Evolutionary conservation across 1,284 basidiomycete species (phyloP), one percentile per base, ranked within the genome.

Genomic region (Papiliotrema terrestris): DNA sequence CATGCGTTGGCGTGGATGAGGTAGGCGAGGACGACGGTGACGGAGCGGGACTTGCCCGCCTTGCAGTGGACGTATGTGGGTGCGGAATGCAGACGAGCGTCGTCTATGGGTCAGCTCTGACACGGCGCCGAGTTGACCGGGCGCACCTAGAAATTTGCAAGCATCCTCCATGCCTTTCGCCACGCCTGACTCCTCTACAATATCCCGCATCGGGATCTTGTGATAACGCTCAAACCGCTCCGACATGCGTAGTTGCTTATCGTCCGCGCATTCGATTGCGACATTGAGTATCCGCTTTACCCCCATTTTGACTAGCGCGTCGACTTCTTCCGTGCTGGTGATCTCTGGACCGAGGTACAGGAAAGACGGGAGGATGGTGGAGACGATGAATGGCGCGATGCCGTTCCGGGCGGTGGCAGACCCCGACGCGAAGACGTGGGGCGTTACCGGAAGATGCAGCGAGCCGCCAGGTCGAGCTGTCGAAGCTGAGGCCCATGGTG

Each of bases 1-100:
- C 94, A 97, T 65, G 92, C 90, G 68, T 96, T 91, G 5, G 92
- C 89, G 67, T 96, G 92, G 62, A 98, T 97, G 49, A 98, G 86
- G 73, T 96, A 98, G 1, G 91, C 95, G 78, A 98, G 91, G 39
- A 97, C 93, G 9, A 92, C 89, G 0, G 91, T 96, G n/a, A 97
- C 94, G 0, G 89, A 93, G 17, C 95, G 86, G 1, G 90, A 93
- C 78, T 94, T 97, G 29, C 94, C 95, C 2, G 91, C 94, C 78
- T 91, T 93, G 79, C 94, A 98, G 75, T 98, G 95, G 14, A 97
- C 92, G 67, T 96, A 98, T 1, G 88, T 89, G 1, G 93, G 87
- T 20, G 89, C 82, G 0, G 87, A 89, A 64, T 93, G 90, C 52
- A 96, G 74, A 38, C 87, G 84, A 0, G 94, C 94, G 64, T 95